Conservation (phyloP, 345 rosid species). For the Camelina hispida region DNA sequence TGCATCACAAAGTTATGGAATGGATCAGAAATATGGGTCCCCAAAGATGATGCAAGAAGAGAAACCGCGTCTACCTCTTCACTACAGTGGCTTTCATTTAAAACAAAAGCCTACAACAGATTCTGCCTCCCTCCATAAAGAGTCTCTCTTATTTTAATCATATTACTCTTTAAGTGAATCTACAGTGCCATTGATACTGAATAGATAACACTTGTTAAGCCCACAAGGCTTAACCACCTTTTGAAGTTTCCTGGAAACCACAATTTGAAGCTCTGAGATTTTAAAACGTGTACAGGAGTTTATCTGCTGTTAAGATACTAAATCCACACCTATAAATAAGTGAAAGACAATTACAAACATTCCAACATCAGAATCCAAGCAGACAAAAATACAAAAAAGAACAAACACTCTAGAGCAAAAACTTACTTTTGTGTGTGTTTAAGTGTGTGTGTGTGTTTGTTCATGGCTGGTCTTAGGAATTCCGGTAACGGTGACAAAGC, state of each 20-base stretch:
- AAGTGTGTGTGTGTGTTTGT: slow-evolving; percentile 1
- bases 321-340: slow-evolving; percentile 40
- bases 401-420: background rate
- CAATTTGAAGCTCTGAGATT: slow-evolving; percentile 12
- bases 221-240: slow-evolving; percentile 22
- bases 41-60: slow-evolving; percentile 34
- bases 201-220: slow-evolving; percentile 37
- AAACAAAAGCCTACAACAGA: slow-evolving; percentile 19
- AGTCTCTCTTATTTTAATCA: slow-evolving; percentile 35
- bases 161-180: slow-evolving; percentile 33
- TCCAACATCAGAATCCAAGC: slow-evolving; percentile 31
- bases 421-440: background rate
- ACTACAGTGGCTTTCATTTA: background rate
- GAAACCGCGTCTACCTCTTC: slow-evolving; percentile 40
- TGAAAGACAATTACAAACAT: slow-evolving; percentile 19
- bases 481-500: background rate
- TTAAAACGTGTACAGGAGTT: slow-evolving; percentile 28
- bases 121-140: slow-evolving; percentile 40
- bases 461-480: slow-evolving; percentile 39
- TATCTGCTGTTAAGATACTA: slow-evolving; percentile 35
- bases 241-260: slow-evolving; percentile 35
- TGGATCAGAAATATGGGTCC: slow-evolving; percentile 25
- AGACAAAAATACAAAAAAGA: slow-evolving; percentile 15
- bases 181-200: slow-evolving; percentile 31
- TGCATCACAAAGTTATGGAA: slow-evolving; percentile 38